Percentiles rank a stretch among this genome's conserved stretches.
These are phyloP conservation scores for Fusarium pseudocircinatum DNA, from an alignment of 2,329 filamentous ascomycete genomes.

Conservation along the genomic window DNA sequence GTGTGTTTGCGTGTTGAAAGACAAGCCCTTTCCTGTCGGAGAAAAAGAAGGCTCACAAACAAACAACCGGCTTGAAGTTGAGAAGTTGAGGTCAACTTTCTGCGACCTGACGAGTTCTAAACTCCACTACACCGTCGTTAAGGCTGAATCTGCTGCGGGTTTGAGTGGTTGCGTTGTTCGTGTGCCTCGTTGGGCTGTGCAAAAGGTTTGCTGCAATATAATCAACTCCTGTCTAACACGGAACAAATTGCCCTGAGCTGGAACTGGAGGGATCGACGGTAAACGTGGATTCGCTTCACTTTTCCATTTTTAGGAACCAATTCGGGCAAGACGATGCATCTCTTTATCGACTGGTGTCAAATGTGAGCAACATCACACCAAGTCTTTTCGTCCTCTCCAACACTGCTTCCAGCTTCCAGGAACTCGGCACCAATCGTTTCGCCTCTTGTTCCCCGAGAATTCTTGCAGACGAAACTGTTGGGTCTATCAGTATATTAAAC, in stretches of 20 bases:
- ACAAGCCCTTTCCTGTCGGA: slow-evolving; percentile 15
- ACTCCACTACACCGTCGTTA: slow-evolving; percentile 17
- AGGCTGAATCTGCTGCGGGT: slow-evolving; percentile 17
- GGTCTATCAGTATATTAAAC: neutral
- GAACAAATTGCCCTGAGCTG: slow-evolving; percentile 15
- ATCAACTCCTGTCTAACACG: slow-evolving; percentile 5
- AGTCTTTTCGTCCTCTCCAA: slow-evolving; percentile 10
- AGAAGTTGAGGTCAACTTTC: slow-evolving; percentile 23
- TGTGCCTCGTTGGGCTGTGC: slow-evolving; percentile 9
- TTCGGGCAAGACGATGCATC: slow-evolving; percentile 40
- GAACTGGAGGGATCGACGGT: slow-evolving; percentile 23
- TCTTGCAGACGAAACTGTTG: slow-evolving; percentile 1
- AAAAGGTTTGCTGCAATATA: slow-evolving; percentile 24
- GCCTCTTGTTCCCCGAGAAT: slow-evolving; percentile 4
- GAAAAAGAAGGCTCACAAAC: slow-evolving; percentile 24
- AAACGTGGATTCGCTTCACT: slow-evolving; percentile 17
- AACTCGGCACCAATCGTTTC: slow-evolving; percentile 9
- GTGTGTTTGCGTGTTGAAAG: slow-evolving; percentile 33
- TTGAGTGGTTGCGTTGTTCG: slow-evolving; percentile 30
- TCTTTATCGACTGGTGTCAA: slow-evolving; percentile 29
- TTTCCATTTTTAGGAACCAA: slow-evolving; percentile 32
- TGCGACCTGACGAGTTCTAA: slow-evolving; percentile 25
- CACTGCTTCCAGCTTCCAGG: slow-evolving; percentile 20
- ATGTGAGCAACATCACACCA: slow-evolving; percentile 40
- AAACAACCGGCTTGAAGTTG: slow-evolving; percentile 23